Evolutionary conservation across 106 monocot genomes (phyloP).

Genomic region (Dioscorea zingiberensis): DNA sequence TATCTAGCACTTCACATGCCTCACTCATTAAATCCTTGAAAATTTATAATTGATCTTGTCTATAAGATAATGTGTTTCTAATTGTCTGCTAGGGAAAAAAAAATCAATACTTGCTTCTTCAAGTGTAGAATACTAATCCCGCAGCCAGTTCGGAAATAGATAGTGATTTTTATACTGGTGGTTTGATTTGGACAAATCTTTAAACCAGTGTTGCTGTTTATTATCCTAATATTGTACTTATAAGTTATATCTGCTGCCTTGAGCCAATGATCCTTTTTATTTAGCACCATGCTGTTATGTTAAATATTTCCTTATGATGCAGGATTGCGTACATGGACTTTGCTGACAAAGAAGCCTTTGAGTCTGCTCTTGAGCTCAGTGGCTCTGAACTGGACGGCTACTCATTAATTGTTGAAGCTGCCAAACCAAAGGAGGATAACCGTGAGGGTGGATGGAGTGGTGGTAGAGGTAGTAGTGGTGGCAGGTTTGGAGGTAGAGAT

Average conservation of each 20-base stretch:
- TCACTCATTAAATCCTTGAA: not conserved
- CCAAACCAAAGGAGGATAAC: constrained; percentile 32
- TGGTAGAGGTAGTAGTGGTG: constrained; percentile 14
- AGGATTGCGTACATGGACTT: constrained; percentile 74
- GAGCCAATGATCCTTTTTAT: no score
- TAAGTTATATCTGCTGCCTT: no score
- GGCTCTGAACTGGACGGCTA: constrained; percentile 49
- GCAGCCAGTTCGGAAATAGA: not conserved
- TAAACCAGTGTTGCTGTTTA: no score
- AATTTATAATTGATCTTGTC: no score
- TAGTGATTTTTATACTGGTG: no score
- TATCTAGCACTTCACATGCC: not conserved
- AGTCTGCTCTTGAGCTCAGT: constrained; percentile 47
- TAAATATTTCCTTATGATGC: no score
- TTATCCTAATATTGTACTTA: no score
- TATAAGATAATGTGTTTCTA: no score
- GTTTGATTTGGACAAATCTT: no score
- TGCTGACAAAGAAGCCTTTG: constrained; percentile 20
- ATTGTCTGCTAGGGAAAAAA: no score
- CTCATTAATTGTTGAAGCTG: constrained; percentile 40
- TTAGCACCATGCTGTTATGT: no score
- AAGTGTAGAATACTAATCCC: not conserved
- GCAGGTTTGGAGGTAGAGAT: constrained; percentile 18
- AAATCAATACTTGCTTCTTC: no score
- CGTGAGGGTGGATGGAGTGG: constrained; percentile 21